Base-by-base conservation (phyloP, 129 eudicot genomes). In the Rutidosis leptorrhynchoides region DNA sequence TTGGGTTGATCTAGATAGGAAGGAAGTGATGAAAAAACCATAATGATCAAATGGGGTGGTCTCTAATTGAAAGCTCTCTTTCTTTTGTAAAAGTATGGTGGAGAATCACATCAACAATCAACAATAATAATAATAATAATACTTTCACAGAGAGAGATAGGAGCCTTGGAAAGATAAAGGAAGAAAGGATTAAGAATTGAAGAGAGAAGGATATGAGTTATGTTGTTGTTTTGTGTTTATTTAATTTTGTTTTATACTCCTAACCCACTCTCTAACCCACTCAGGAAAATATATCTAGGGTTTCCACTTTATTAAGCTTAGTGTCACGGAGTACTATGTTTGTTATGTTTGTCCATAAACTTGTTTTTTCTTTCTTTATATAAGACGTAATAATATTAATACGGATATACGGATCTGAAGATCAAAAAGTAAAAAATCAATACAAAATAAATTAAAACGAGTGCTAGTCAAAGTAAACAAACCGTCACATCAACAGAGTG, bases 71-170 rank as follows among this genome's bases (percentile, higher is more conserved):
- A 49, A 77, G 57, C 58, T 64, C 32, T 33, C 52, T 65, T 52
- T 74, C 79, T 75, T 73, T 83, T 76, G 73, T 30, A 58, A 78
- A 78, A 78, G 86, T 68, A 64, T 69, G 87, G 75, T 78, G 78
- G 87, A 78, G 81, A 71, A 79, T 76, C 84, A 76, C 84, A 75
- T 79, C 77, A 77, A n/a, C n/a, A n/a, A n/a, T n/a, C n/a, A n/a
- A n/a, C n/a, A n/a, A n/a, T n/a, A n/a, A n/a, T n/a, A n/a, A 48
- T 73, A 72, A 48, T 73, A 72, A 74, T 75, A 75, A 46, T 45
- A 75, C 79, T 75, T 81, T 70, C 79, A 72, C 70, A 78, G 45
- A 75, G 78, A 77, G 45, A 78, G 78, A 74, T 30, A 82, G 75
- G 76, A 51, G 68, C 74, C 69, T 75, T 75, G 64, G 79, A 75